Percentiles rank a stretch among this genome's conserved stretches.
These are phyloP conservation scores for Raffaelea arxii DNA, from an alignment of 2,329 filamentous ascomycete genomes.

Conservation along the genomic window DNA sequence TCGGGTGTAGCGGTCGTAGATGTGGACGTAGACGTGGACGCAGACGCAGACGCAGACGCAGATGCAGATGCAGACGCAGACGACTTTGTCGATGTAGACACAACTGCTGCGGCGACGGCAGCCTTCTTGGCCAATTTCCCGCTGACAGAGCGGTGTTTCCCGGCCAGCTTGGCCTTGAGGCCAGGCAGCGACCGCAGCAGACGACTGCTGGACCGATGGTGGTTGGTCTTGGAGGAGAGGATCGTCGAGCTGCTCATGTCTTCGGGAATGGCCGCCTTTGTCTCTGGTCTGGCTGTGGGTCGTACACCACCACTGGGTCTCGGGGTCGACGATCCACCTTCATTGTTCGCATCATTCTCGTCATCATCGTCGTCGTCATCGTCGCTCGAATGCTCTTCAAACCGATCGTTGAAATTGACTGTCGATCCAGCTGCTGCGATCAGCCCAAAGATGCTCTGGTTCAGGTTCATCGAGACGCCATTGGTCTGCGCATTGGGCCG, in stretches of 20 bases:
- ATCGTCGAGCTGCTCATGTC: conserved; percentile 30
- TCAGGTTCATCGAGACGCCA: conserved; percentile 62
- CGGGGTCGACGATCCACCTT: neutral
- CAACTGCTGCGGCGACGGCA: conserved; percentile 20
- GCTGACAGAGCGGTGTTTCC: conserved; percentile 19
- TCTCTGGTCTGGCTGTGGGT: no score
- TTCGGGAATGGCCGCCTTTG: conserved; percentile 27
- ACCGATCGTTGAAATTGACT: conserved; percentile 71
- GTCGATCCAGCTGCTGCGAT: conserved; percentile 80
- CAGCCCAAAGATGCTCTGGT: conserved; percentile 89
- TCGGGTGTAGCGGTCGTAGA: neutral
- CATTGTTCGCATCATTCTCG: conserved; percentile 2
- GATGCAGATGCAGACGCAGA: no score
- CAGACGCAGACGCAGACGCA: no score
- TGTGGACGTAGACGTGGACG: neutral
- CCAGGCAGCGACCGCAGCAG: conserved; percentile 57
- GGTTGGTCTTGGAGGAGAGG: conserved; percentile 18
- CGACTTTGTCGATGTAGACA: no score
- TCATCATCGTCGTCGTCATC: conserved; percentile 48
- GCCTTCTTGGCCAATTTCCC: conserved; percentile 26
- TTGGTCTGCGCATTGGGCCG: conserved; percentile 31
- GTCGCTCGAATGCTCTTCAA: conserved; percentile 71
- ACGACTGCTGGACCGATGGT: conserved; percentile 23
- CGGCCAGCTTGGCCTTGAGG: conserved; percentile 33
- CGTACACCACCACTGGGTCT: no score